Conservation (phyloP, 139 green algal species). For the Chlamydomonas sp. region DNA sequence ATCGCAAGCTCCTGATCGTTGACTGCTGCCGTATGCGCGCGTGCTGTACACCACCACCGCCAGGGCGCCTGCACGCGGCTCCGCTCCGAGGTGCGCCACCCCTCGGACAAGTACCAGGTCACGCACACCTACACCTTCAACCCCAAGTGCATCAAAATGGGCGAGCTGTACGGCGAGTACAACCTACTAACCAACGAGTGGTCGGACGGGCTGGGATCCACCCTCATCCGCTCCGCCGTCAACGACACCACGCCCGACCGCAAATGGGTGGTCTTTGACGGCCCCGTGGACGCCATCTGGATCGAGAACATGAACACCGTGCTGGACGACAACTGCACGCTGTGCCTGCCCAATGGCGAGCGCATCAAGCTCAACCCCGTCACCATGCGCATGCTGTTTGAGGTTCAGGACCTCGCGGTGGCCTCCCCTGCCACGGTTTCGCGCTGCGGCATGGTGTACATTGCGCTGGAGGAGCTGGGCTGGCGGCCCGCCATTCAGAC, state of each 20-base stretch:
- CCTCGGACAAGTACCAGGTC: conserved; percentile 60
- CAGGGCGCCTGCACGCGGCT: conserved; percentile 66
- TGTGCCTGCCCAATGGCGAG: conserved; percentile 88
- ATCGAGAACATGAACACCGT: conserved; percentile 85
- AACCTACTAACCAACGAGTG: conserved; percentile 89
- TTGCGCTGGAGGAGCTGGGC: conserved; percentile 71
- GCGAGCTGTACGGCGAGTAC: conserved; percentile 92
- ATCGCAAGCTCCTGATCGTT: no score
- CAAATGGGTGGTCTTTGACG: conserved; percentile 87
- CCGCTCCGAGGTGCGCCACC: conserved; percentile 56
- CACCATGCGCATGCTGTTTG: conserved; percentile 85
- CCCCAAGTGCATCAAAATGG: conserved; percentile 92
- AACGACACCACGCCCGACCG: conserved; percentile 72
- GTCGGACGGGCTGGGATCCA: conserved; percentile 81
- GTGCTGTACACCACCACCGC: no score
- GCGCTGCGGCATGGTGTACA: conserved; percentile 82
- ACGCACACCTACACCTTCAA: conserved; percentile 69
- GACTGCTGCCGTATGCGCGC: no score
- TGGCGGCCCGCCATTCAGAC: conserved; percentile 71
- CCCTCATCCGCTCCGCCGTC: conserved; percentile 80
- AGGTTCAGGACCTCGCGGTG: conserved; percentile 80
- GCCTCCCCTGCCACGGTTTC: conserved; percentile 72
- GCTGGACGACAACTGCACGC: conserved; percentile 85
- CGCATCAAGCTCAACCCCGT: conserved; percentile 84
- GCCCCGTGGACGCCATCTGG: conserved; percentile 86